phyloP scores from a whole-genome alignment of 257 asterid species.

The Misopates orontium region DNA sequence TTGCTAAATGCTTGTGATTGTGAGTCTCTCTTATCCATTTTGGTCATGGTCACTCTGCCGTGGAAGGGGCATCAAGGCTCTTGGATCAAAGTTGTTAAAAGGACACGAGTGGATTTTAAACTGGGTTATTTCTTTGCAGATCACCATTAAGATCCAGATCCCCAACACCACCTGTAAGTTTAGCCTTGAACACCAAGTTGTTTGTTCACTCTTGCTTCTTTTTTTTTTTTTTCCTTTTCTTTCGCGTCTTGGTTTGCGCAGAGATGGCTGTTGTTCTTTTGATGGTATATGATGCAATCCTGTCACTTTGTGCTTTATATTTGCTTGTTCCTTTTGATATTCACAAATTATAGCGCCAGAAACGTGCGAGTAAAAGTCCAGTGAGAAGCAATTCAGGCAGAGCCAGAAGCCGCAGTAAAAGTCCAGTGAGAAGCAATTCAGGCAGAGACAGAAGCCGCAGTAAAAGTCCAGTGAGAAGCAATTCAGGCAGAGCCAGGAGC shows the following conservation, averaged over 20 bases:
- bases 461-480: slow-evolving; percentile 59
- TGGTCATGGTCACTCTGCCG: slow-evolving; percentile 58
- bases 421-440: slow-evolving; percentile 58
- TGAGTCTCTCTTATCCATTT: slow-evolving; percentile 43
- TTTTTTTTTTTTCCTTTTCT: slow-evolving; percentile 27
- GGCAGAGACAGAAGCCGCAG: slow-evolving; percentile 49
- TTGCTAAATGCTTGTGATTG: slow-evolving; percentile 43
- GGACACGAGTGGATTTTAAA: slow-evolving; percentile 83
- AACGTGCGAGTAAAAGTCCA: slow-evolving; percentile 66
- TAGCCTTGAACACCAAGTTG: slow-evolving; percentile 8
- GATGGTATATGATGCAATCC: slow-evolving; percentile 6
- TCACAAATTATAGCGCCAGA: slow-evolving; percentile 51
- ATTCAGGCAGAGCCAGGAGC: slow-evolving; percentile 45
- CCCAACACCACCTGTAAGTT: slow-evolving; percentile 86
- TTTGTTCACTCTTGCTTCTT: slow-evolving; percentile 25
- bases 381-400: slow-evolving; percentile 44
- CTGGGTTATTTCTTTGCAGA: slow-evolving; percentile 98
- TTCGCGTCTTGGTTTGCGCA: slow-evolving; percentile 35
- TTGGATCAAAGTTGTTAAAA: slow-evolving; percentile 81
- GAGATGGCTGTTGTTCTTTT: slow-evolving; percentile 17
- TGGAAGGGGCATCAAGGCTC: slow-evolving; percentile 83
- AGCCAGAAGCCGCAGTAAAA: slow-evolving; percentile 50
- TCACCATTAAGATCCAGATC: slow-evolving; percentile 97
- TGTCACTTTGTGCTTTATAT: slow-evolving; percentile 20
- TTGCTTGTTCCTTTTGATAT: slow-evolving; percentile 22